Base-by-base conservation (phyloP, 1,284 basidiomycete species). In the Malassezia obtusa region DNA sequence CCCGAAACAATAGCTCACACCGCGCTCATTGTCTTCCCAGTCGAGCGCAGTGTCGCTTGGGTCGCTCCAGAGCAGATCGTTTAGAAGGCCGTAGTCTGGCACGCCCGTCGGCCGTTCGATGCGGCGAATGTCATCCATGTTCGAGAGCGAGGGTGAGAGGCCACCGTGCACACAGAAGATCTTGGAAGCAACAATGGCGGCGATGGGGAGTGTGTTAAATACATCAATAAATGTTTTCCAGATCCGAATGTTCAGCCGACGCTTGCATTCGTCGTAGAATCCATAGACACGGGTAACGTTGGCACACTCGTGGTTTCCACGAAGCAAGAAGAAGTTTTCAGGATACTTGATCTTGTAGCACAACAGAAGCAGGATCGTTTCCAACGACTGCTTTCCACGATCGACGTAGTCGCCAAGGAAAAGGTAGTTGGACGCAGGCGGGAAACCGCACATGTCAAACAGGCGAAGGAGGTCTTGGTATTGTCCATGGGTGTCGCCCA, bases 171-270 rank as follows among this genome's bases (percentile, higher is more conserved):
- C 92, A 73, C 92, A 98, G 77, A 99, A 99, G 71, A 99, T 99
- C 79, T 99, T 99, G 65, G 89, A 91, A 11, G 92, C 94, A 47
- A 99, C 92, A 64, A 99, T 88, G 32, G 94, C 91, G 35, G 94
- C 91, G 68, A 99, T 98, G 41, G 94, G 94, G 11, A 99, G 81
- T 66, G 89, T 90, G 77, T 99, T 98, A 82, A 99, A 99, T 38
- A 96, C 92, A 77, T 99, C 94, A 75, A 96, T 89, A 76, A 99
- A 98, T 12, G 90, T 91, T 79, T 96, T 98, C 94, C 94, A 99
- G 35, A 89, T 91, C 79, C 98, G 98, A 81, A 98, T 92, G 76
- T 95, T 96, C 80, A 89, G 92, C 64, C 94, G 83, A 71, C 94
- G 84, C 79, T 99, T 99, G 81, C 94, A 99, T 78, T 99, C 92